These are phyloP conservation scores for Knoxia roxburghii DNA, from an alignment of 257 asterid genomes.

Conservation along the genomic window DNA sequence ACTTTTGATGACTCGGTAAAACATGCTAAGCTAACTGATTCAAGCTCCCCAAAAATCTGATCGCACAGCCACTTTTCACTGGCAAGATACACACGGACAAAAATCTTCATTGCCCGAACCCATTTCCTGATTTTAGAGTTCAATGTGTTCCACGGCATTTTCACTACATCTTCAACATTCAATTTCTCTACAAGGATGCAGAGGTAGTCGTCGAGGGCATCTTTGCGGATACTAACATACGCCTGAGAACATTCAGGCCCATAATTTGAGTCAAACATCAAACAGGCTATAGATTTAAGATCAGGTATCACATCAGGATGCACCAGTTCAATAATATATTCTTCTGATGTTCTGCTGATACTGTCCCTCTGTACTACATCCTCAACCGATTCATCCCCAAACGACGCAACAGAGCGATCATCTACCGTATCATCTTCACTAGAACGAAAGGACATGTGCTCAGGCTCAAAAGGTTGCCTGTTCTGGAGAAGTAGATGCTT, in stretches of 20 bases:
- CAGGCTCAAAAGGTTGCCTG: constrained; percentile 81
- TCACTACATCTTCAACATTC: constrained; percentile 82
- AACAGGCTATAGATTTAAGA: constrained; percentile 52
- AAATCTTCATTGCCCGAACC: constrained; percentile 82
- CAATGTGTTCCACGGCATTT: constrained; percentile 73
- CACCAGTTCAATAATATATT: constrained; percentile 56
- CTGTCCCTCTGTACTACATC: constrained; percentile 63
- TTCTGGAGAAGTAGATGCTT: constrained; percentile 67
- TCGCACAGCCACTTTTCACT: constrained; percentile 70
- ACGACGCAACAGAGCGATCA: constrained; percentile 60
- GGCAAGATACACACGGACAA: constrained; percentile 72
- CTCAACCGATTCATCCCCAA: constrained; percentile 75
- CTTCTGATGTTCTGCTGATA: constrained; percentile 62
- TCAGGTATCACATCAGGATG: constrained; percentile 58
- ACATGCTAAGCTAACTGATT: constrained; percentile 38
- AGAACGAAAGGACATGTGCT: constrained; percentile 80
- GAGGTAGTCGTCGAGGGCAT: constrained; percentile 85
- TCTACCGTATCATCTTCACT: constrained; percentile 66
- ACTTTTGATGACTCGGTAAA: constrained; percentile 72
- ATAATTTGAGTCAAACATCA: constrained; percentile 77
- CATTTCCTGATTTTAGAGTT: constrained; percentile 81
- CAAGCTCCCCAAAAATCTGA: constrained; percentile 77
- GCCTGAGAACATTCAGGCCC: constrained; percentile 80
- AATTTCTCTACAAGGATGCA: constrained; percentile 69
- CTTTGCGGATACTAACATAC: constrained; percentile 60